Evolutionary conservation across 768 basidiomycete genomes (phyloP).

Genomic region (Suillus brevipes): DNA sequence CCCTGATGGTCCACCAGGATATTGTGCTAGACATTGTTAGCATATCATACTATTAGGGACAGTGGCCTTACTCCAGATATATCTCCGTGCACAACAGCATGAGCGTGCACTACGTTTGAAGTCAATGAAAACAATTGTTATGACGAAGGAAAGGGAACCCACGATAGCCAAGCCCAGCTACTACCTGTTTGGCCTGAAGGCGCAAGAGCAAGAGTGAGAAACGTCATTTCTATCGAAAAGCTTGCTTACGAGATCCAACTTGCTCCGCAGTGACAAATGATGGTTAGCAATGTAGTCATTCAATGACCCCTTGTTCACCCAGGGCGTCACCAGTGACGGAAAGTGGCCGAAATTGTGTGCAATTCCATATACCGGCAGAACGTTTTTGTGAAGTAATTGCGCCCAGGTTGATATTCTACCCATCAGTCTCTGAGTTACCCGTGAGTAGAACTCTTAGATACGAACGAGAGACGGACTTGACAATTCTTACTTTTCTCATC

Average conservation of each 20-base stretch:
- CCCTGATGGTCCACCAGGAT: slow-evolving; percentile 7
- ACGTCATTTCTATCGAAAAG: background rate
- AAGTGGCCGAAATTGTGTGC: slow-evolving; percentile 21
- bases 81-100: slow-evolving; percentile 7
- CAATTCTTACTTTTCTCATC: background rate
- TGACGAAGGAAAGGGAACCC: background rate
- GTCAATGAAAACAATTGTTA: background rate
- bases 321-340: slow-evolving; percentile 25
- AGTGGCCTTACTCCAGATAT: slow-evolving; percentile 8
- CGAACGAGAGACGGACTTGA: background rate
- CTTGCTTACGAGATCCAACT: slow-evolving; percentile 20
- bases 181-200: slow-evolving; percentile 1
- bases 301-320: slow-evolving; percentile 26
- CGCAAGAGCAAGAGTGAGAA: too few species aligned
- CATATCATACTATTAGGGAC: background rate
- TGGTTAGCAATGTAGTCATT: slow-evolving; percentile 15
- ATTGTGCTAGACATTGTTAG: slow-evolving; percentile 1
- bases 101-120: slow-evolving; percentile 7
- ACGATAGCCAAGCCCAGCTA: slow-evolving; percentile 8
- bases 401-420: slow-evolving; percentile 5
- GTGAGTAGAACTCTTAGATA: background rate
- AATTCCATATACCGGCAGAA: slow-evolving; percentile 23
- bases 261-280: slow-evolving; percentile 8
- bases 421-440: background rate
- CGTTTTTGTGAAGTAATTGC: slow-evolving; percentile 14